Evolutionary conservation across 345 rosid genomes (phyloP), one percentile per base, ranked within the genome.

Genomic region (Firmiana major): DNA sequence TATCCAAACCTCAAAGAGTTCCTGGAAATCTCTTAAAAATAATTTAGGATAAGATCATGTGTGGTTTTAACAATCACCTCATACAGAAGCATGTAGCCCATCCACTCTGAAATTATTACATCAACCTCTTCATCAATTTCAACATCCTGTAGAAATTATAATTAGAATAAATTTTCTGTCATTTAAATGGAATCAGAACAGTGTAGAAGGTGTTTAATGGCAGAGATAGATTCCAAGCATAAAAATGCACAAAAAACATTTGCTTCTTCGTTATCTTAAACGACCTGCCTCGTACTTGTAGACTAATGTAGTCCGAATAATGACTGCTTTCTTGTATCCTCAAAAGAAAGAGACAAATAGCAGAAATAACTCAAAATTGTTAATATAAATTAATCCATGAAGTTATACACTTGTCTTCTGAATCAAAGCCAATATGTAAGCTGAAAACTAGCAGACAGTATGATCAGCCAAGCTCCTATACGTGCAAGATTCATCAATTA

Each of bases 61-160:
- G 38, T 51, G 80, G 70, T 81, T 31, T 68, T 59, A 57, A 72
- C 62, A 82, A 75, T 82, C 75, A 92, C 98, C 98, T 96, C 99
- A 84, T 92, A 93, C 73, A 96, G 83, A 85, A 96, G 98, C 99
- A 93, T 89, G 89, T 92, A 93, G 68, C 99, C 99, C 99, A 96
- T 96, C 99, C 99, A 96, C 77, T 96, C 97, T 28, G 99, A 96
- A 70, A 96, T 86, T 78, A 96, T 93, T 76, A 92, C 97, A 84
- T 96, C 99, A 81, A 96, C 99, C 82, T 89, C 92, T 88, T 96
- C 98, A 42, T 90, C 86, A 76, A 93, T 93, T 83, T 92, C 92
- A 83, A 96, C 97, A 89, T 96, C 99, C 99, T 96, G 88, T 77
- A 82, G 55, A 75, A 75, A 74, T 77, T 46, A 79, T 51, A 81